phyloP scores from a whole-genome alignment of 2,329 filamentous ascomycete species.

The Venturiaceae sp. region DNA sequence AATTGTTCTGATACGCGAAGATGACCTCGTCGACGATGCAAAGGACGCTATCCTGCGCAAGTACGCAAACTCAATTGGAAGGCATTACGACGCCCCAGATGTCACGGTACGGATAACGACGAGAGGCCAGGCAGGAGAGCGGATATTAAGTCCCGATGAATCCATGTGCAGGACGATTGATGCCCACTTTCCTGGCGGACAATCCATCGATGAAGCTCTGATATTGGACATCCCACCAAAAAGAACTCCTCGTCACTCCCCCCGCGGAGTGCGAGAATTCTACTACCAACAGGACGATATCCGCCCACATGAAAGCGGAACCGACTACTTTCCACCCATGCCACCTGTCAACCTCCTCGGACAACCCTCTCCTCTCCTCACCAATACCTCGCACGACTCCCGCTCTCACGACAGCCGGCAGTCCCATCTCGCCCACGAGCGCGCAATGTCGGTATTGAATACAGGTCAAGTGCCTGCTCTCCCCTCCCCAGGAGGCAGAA shows the following conservation, averaged over 20 bases:
- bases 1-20: constrained; percentile 72
- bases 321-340: constrained; percentile 75
- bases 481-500: constrained; percentile 68
- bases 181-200: constrained; percentile 74
- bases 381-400: constrained; percentile 10
- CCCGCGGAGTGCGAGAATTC: constrained; percentile 39
- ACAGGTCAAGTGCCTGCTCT: constrained; percentile 73
- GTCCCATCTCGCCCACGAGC: constrained; percentile 29
- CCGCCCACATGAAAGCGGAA: constrained; percentile 57
- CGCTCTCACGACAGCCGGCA: constrained; percentile 21
- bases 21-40: constrained; percentile 89
- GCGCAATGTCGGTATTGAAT: constrained; percentile 70
- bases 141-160: constrained; percentile 77
- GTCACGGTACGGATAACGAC: constrained; percentile 68
- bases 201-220: constrained; percentile 80
- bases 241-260: constrained; percentile 72
- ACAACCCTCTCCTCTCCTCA: constrained; percentile 23
- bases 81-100: constrained; percentile 83
- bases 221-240: constrained; percentile 76
- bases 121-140: constrained; percentile 55
- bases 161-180: constrained; percentile 70
- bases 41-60: constrained; percentile 87
- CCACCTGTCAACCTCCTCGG: constrained; percentile 29
- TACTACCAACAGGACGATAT: constrained; percentile 49
- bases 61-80: constrained; percentile 86